Evolutionary conservation across 129 eudicot species (phyloP), one percentile per base, ranked within the genome.

Genomic region (Tanacetum coccineum): DNA sequence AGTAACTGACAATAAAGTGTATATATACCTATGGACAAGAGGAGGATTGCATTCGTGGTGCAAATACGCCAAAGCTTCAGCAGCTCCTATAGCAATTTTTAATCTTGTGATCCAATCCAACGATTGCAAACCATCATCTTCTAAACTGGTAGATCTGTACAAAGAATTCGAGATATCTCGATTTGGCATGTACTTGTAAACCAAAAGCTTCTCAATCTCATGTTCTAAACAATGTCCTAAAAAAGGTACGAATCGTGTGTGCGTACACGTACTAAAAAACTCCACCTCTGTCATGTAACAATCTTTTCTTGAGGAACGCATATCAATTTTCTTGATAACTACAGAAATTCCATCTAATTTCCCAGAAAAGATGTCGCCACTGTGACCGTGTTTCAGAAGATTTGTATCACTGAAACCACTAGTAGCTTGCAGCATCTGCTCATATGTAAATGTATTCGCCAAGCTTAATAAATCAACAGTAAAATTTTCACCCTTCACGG

Each of bases 11-110:
- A 40, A 39, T 12, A 17, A 28, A 51, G 13, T 58, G 21, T 2
- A 51, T 22, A 13, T 30, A 54, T 89, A 90, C 97, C 97, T 80
- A 71, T 90, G 97, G 39, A 87, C 97, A 65, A 90, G 71, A 21
- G 97, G 97, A 70, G 97, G 97, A 61, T 66, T 73, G 72, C 97
- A 90, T 68, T 90, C 97, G 15, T 89, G 90, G 65, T 90, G 97
- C 59, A 90, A 79, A 62, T 86, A 90, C 2, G 65, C 63, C 57
- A 90, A 62, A 48, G 80, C 95, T 76, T 90, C 95, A 3, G 97
- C 97, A 67, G 86, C 83, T 47, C 95, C 97, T 9, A 70, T 90
- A 4, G 95, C 97, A 70, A 90, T 84, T 67, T 90, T 90, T 78
- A 86, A 75, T 71, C 97, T 78, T 26, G 97, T 90, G 47, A 90